Evolutionary conservation across 2,329 filamentous ascomycete genomes (phyloP), one percentile per base, ranked within the genome.

Genomic region (Sordariomycetes sp.): DNA sequence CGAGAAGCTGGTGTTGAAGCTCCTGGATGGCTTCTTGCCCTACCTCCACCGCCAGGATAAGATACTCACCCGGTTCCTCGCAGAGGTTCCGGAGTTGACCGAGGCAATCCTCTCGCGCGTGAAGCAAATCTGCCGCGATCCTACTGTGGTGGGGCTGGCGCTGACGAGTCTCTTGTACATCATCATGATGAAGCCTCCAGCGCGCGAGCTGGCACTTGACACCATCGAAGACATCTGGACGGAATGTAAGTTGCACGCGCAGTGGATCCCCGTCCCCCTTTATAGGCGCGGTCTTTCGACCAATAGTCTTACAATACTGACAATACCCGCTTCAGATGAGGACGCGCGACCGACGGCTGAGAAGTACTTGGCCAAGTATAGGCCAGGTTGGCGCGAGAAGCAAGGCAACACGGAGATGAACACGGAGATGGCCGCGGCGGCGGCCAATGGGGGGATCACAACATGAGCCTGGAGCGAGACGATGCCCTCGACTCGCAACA

Each of bases 21-120:
- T 97, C n/a, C 78, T 99, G 20, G 91, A 97, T 67, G 89, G 89
- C 1, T 90, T 99, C 65, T 73, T 96, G 37, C 89, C 90, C 3
- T 97, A 96, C 69, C 78, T 97, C n/a, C 91, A 97, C 67, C 82
- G 87, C 1, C 88, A 90, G 61, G 94, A 99, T 69, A 93, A 94
- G 70, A 82, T 96, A 24, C 76, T 99, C 59, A 92, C 95, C 32
- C 84, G 94, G 40, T 96, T 97, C 68, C 74, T 99, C 52, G 92
- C 90, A 55, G 94, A 99, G 71, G 86, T 99, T 37, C 94, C 94
- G 0, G 86, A 88, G 50, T 77, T 99, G 37, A 90, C 85, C 61
- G 71, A 76, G 37, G 78, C 81, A 12, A 84, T 97, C 61, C 78
- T 97, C 2, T 79, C 85, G 53, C 82, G 88, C 55, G 84, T 97